Percentiles rank a stretch among this genome's conserved stretches.
Conservation (phyloP, 140 eudicot genomes). For the Anethum foeniculum region DNA sequence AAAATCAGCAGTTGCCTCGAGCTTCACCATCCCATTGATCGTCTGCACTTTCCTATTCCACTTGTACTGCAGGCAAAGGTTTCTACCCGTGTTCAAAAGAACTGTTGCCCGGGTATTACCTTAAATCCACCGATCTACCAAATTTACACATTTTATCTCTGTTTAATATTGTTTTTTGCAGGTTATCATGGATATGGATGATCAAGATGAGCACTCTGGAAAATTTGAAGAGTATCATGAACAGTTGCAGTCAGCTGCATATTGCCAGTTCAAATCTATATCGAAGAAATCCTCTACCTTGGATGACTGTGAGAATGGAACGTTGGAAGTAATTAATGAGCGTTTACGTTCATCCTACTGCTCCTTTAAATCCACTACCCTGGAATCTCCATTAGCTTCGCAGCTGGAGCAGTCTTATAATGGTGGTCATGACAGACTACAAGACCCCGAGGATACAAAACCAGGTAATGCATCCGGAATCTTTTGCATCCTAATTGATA, state of each 20-base stretch:
- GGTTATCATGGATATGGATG: constrained; percentile 90
- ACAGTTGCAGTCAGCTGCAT: constrained; percentile 40
- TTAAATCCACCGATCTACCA: neutral
- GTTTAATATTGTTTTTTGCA: constrained; percentile 21
- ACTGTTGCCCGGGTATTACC: constrained; percentile 56
- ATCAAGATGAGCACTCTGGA: constrained; percentile 60
- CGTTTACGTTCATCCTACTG: constrained; percentile 9
- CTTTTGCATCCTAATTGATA: neutral
- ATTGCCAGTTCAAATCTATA: constrained; percentile 38
- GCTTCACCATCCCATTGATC: constrained; percentile 51
- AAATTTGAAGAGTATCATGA: constrained; percentile 49
- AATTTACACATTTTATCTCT: neutral
- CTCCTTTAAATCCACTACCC: constrained; percentile 4
- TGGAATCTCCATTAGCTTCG: neutral
- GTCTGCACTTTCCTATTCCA: constrained; percentile 62
- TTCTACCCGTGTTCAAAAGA: constrained; percentile 52
- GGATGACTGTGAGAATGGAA: neutral
- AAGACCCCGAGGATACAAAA: constrained; percentile 7
- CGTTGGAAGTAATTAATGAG: constrained; percentile 9
- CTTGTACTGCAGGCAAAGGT: constrained; percentile 72
- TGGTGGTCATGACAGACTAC: constrained; percentile 3
- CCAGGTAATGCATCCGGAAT: constrained; percentile 4
- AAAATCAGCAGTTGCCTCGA: constrained; percentile 45
- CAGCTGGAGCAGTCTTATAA: neutral
- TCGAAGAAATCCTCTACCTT: neutral